Evolutionary conservation across 345 rosid species (phyloP).

Genomic region (Salix suchowensis): DNA sequence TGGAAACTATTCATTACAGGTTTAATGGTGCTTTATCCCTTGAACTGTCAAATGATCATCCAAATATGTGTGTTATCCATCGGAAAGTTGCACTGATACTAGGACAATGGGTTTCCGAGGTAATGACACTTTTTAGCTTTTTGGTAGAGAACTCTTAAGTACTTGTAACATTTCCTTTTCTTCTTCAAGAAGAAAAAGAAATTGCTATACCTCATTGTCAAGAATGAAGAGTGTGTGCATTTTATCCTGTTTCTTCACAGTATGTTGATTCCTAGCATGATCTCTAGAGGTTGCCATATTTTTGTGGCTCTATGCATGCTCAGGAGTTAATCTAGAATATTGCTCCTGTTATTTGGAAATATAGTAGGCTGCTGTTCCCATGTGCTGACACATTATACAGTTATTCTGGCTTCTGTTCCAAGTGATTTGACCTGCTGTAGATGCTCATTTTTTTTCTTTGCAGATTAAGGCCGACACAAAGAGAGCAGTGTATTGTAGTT

Average conservation of each 20-base stretch:
- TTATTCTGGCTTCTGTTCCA: neutral
- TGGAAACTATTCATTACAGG: conserved; percentile 44
- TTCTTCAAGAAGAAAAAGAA: neutral
- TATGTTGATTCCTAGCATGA: neutral
- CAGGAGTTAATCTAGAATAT: neutral
- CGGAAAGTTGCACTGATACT: conserved; percentile 88
- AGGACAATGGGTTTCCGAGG: conserved; percentile 99
- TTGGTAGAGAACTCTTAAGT: neutral
- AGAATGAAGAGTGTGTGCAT: neutral
- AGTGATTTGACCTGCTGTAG: neutral
- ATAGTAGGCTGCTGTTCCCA: neutral
- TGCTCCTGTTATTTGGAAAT: neutral
- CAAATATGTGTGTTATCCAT: conserved; percentile 85
- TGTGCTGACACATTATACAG: neutral
- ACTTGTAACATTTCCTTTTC: neutral
- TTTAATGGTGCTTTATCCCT: conserved; percentile 85
- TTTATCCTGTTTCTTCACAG: neutral
- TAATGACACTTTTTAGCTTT: conserved; percentile 24
- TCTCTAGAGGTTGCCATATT: neutral
- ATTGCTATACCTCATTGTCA: neutral
- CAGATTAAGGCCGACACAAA: conserved; percentile 91
- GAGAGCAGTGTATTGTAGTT: conserved; percentile 85
- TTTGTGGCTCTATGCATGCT: neutral
- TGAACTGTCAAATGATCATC: conserved; percentile 86
- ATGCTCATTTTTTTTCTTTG: conserved; percentile 30